Evolutionary conservation across 148 eudicot species (phyloP).

Genomic region (Fagopyrum tataricum): DNA sequence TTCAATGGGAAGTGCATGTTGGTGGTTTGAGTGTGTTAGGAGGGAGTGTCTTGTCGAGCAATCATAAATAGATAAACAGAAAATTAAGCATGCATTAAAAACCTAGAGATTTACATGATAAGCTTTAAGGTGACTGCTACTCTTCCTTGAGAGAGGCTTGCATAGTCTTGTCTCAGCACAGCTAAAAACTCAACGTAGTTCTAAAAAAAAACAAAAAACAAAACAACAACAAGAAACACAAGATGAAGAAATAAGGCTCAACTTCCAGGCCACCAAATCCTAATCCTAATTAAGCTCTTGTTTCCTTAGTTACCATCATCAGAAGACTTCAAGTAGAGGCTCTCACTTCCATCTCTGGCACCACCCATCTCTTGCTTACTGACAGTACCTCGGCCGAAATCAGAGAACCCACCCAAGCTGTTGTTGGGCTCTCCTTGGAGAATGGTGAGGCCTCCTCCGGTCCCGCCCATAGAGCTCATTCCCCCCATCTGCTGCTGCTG

Average conservation of each 20-base stretch:
- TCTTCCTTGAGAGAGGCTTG: background rate
- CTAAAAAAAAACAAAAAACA: background rate
- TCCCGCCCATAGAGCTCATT: constrained; percentile 55
- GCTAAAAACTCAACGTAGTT: background rate
- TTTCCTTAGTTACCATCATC: constrained; percentile 44
- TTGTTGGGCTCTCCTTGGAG: constrained; percentile 57
- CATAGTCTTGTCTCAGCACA: background rate
- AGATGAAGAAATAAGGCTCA: background rate
- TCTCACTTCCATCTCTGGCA: constrained; percentile 42
- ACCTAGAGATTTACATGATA: constrained; percentile 10
- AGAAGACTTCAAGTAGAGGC: constrained; percentile 60
- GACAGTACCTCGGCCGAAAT: constrained; percentile 35
- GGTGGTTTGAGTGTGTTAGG: no score
- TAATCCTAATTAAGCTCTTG: background rate
- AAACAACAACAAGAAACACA: background rate
- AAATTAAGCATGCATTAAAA: background rate
- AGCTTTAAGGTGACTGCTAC: constrained; percentile 6
- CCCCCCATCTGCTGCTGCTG: constrained; percentile 54
- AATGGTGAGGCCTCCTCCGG: constrained; percentile 47
- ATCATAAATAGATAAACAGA: background rate
- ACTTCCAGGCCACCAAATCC: constrained; percentile 9
- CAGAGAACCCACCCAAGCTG: constrained; percentile 44
- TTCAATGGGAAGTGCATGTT: no score
- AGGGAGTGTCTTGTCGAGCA: no score
- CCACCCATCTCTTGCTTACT: constrained; percentile 63